Evolutionary conservation across 2,329 filamentous ascomycete genomes (phyloP).

Genomic region (Aspergillus fijiensis): DNA sequence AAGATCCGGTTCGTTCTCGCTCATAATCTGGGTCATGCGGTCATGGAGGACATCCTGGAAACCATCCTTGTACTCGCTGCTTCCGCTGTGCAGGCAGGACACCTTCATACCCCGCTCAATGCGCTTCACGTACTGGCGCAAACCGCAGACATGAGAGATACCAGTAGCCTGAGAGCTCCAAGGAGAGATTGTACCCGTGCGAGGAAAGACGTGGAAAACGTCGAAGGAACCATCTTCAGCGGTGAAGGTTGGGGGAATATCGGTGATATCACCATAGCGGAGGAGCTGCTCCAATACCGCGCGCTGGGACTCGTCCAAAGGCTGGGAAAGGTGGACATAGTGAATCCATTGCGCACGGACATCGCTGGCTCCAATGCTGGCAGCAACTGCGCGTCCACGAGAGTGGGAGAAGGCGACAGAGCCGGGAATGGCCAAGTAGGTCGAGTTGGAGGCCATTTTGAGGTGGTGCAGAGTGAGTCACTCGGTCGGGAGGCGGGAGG

Average conservation of each 20-base stretch:
- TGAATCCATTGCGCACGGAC: slow-evolving; percentile 55
- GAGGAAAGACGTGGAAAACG: slow-evolving; percentile 72
- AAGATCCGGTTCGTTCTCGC: slow-evolving; percentile 65
- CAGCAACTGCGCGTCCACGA: slow-evolving; percentile 44
- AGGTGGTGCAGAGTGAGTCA: slow-evolving; percentile 8
- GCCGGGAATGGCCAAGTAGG: slow-evolving; percentile 40
- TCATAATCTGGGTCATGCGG: slow-evolving; percentile 90
- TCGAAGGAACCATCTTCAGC: slow-evolving; percentile 52
- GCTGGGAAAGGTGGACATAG: slow-evolving; percentile 62
- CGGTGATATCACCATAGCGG: slow-evolving; percentile 59
- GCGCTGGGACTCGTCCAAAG: slow-evolving; percentile 49
- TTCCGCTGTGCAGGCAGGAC: slow-evolving; percentile 59
- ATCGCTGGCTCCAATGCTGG: slow-evolving; percentile 43
- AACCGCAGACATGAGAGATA: slow-evolving; percentile 87
- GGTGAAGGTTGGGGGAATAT: slow-evolving; percentile 44
- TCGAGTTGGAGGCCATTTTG: slow-evolving; percentile 36
- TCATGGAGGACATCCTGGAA: slow-evolving; percentile 73
- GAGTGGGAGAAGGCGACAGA: slow-evolving; percentile 49
- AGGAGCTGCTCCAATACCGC: slow-evolving; percentile 59
- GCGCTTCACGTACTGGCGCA: slow-evolving; percentile 68
- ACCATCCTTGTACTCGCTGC: slow-evolving; percentile 57
- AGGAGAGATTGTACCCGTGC: slow-evolving; percentile 80
- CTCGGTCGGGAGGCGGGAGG: slow-evolving; percentile 12
- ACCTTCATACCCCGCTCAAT: slow-evolving; percentile 86
- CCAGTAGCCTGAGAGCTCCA: slow-evolving; percentile 97